Evolutionary conservation across 2,329 filamentous ascomycete genomes (phyloP), one percentile per base, ranked within the genome.

Genomic region (Intubia oerlemansii): DNA sequence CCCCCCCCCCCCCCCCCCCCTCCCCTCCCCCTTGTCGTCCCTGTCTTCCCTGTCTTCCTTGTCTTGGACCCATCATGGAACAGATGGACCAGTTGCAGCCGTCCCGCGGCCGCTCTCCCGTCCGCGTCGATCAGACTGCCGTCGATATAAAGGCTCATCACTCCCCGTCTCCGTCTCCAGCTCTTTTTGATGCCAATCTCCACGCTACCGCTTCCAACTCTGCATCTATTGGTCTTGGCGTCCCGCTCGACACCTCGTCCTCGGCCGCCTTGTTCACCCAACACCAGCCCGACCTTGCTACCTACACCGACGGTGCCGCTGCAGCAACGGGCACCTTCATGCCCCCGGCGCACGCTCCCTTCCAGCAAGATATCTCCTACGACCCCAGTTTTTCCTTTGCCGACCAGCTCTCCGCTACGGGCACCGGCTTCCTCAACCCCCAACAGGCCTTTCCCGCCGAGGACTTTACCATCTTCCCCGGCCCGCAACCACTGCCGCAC

Each of bases 101-200:
- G 41, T 46, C 43, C 38, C 56, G 63, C 46, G 66, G 66, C 45
- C 66, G 67, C 44, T 73, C 69, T 41, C 64, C 61, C 39, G 72
- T 70, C 43, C 56, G 57, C 44, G 59, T 63, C 43, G 59, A 59
- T 40, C 57, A 64, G 43, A 52, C 51, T 45, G 47, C 56, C 54
- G 59, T 32, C n/a, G 12, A 68, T 70, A 73, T 76, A 72, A 75
- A 62, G 48, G 66, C 68, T 48, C 62, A 55, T 39, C 68, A 67
- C 49, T 73, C 70, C 42, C 65, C 68, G 41, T 66, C 70, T 42
- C 64, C 31, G 9, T 39, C 38, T 45, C 63, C 62, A 47, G 60
- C 48, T 42, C 48, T 51, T 41, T 64, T 61, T 42, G 55, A 59
- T 45, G 53, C 58, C 45, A 56, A 57, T 44, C 50, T 58, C 33